These are phyloP conservation scores for Fragosphaeria purpurea DNA, from an alignment of 2,329 filamentous ascomycete genomes.

Conservation along the genomic window DNA sequence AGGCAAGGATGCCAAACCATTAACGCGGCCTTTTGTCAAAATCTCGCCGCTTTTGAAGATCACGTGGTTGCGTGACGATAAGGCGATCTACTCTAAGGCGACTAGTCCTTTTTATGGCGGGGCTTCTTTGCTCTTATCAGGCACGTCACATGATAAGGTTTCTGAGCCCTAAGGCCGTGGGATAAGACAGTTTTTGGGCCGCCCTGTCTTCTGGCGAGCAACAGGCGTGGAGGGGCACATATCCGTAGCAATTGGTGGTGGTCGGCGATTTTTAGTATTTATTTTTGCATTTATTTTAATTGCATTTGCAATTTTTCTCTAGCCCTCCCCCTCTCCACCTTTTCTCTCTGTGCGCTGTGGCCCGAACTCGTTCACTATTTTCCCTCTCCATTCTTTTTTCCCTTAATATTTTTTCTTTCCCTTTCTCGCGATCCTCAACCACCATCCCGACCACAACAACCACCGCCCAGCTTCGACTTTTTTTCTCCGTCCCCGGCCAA, in stretches of 20 bases:
- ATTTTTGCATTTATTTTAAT: neutral
- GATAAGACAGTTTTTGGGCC: neutral
- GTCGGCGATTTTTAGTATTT: slow-evolving; percentile 7
- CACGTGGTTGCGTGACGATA: no score
- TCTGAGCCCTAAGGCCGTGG: neutral
- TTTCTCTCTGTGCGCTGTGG: neutral
- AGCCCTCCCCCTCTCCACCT: slow-evolving; percentile 4
- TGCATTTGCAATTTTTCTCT: neutral
- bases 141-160: slow-evolving; percentile 5
- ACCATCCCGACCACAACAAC: slow-evolving; percentile 2
- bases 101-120: no score
- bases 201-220: no score
- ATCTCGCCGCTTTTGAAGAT: no score
- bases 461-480: no score
- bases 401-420: slow-evolving; percentile 1
- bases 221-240: neutral
- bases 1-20: no score
- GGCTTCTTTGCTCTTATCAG: no score
- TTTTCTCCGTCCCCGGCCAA: slow-evolving; percentile 2
- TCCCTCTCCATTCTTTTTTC: neutral
- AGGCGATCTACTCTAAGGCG: no score
- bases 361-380: neutral
- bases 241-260: slow-evolving; percentile 5
- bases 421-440: slow-evolving; percentile 10
- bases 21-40: no score